Evolutionary conservation across 768 basidiomycete genomes (phyloP), one percentile per base, ranked within the genome.

Genomic region (Suillus occidentalis): DNA sequence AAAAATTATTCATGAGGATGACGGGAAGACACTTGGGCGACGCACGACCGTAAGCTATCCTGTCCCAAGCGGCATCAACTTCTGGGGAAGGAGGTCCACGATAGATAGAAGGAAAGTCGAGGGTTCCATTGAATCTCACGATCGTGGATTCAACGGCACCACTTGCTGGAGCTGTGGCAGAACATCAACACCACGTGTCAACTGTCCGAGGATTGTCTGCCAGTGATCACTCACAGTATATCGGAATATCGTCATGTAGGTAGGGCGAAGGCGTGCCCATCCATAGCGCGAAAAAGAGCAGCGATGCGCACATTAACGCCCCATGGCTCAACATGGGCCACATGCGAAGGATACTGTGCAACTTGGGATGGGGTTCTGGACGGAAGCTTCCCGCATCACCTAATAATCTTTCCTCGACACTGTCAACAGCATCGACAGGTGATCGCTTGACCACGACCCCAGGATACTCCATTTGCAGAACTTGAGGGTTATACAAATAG

Each of bases 231-330:
- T 22, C 10, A 55, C 60, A 52, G 20, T 61, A 61, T 25, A 61
- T 16, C 34, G 60, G 20, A 28, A 55, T 6, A 5, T 61, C 39
- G 4, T 61, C 60, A 16, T 13, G 60, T 28, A 61, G 9, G 42
- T n/a, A 8, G 14, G 43, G 36, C 25, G 60, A 20, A 34, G 53
- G 53, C 20, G 31, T 55, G 20, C 34, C 6, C 16, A 61, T 52
- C 66, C 66, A 69, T 49, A 69, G 39, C 36, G 37, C 18, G 36
- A 69, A 67, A 49, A 65, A 63, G 13, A 62, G 3, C 0, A 52
- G 18, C n/a, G 49, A 50, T 50, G 22, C 14, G 13, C 49, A 50
- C 25, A 50, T 14, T 7, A 50, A 49, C 47, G 6, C 6, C 22
- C 22, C 22, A 14, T 49, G 22, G 13, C 47, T 49, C 22, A 22